A percentile compares a stretch with the other conserved stretches of the same genome.
Conservation (phyloP, 495 filamentous ascomycete species). For the Trichoderma asperelloides region DNA sequence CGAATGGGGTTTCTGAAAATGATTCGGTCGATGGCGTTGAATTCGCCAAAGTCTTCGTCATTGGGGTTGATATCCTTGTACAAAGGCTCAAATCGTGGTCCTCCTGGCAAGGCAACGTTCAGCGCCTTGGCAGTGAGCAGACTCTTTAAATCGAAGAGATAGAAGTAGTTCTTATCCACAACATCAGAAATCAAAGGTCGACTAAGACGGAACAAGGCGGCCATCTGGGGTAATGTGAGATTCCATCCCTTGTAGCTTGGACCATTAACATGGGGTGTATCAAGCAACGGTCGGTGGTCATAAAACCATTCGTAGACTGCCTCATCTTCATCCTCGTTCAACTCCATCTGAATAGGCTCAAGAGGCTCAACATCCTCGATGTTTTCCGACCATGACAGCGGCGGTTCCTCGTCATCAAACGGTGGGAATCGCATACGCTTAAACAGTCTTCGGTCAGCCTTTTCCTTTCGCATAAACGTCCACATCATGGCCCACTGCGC, state of each 20-base stretch:
- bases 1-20: constrained; percentile 95
- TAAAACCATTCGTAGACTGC: constrained; percentile 96
- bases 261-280: constrained; percentile 91
- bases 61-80: constrained; percentile 99
- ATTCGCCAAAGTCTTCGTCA: constrained; percentile 98
- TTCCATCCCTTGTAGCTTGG: constrained; percentile 98
- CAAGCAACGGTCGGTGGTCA: constrained; percentile 83
- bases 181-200: constrained; percentile 85
- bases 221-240: constrained; percentile 89
- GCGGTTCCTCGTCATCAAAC: constrained; percentile 98
- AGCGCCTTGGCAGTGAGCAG: constrained; percentile 95
- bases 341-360: constrained; percentile 98
- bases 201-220: constrained; percentile 84
- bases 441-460: constrained; percentile 92
- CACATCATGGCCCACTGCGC: constrained; percentile 99
- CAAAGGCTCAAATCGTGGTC: constrained; percentile 91
- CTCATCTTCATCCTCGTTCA: constrained; percentile 90
- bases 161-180: constrained; percentile 93
- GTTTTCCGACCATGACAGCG: constrained; percentile 95
- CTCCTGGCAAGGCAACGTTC: constrained; percentile 94
- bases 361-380: constrained; percentile 97
- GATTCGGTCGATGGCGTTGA: constrained; percentile 98
- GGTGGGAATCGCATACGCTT: constrained; percentile 99
- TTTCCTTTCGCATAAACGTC: constrained; percentile 96
- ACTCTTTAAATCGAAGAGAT: constrained; percentile 94